Percentiles rank a stretch among this genome's conserved stretches.
phyloP scores from a whole-genome alignment of 768 basidiomycete genomes.

The Asterophora lycoperdoides region DNA sequence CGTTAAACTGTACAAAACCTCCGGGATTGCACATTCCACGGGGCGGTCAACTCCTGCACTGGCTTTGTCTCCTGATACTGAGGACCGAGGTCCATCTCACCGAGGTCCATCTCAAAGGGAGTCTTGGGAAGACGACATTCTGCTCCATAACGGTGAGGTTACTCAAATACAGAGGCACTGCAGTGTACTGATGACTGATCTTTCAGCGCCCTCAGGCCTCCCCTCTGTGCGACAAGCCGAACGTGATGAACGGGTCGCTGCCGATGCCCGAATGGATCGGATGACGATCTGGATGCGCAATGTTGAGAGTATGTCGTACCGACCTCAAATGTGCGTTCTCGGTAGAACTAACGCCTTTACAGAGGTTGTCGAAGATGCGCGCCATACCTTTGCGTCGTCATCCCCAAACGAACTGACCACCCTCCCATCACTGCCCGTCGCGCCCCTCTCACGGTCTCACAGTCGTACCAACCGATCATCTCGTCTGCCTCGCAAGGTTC shows the following conservation, averaged over 20 bases:
- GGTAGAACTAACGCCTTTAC: constrained; percentile 14
- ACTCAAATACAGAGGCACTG: not conserved
- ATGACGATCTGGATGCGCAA: constrained; percentile 81
- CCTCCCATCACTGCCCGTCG: constrained; percentile 61
- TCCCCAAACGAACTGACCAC: constrained; percentile 38
- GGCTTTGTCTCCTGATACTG: constrained; percentile 37
- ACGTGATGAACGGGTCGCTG: constrained; percentile 48
- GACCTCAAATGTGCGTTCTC: not conserved
- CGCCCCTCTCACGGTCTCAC: constrained; percentile 49
- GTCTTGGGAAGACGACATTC: constrained; percentile 49
- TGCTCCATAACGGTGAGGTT: constrained; percentile 40
- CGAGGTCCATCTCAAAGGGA: constrained; percentile 25
- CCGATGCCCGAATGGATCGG: constrained; percentile 55
- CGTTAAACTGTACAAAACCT: constrained; percentile 62
- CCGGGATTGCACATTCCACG: constrained; percentile 42
- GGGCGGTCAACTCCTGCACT: constrained; percentile 42
- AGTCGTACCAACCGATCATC: constrained; percentile 40
- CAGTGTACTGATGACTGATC: not conserved
- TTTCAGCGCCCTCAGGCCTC: constrained; percentile 45
- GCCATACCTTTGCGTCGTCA: constrained; percentile 65
- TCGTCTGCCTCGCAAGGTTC: constrained; percentile 57
- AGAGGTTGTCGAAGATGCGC: constrained; percentile 82
- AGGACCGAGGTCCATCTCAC: constrained; percentile 23
- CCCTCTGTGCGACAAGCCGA: constrained; percentile 51
- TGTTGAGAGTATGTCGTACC: constrained; percentile 65